Evolutionary conservation across 208 protist species (phyloP).

Genomic region (Acanthamoeba triangularis): DNA sequence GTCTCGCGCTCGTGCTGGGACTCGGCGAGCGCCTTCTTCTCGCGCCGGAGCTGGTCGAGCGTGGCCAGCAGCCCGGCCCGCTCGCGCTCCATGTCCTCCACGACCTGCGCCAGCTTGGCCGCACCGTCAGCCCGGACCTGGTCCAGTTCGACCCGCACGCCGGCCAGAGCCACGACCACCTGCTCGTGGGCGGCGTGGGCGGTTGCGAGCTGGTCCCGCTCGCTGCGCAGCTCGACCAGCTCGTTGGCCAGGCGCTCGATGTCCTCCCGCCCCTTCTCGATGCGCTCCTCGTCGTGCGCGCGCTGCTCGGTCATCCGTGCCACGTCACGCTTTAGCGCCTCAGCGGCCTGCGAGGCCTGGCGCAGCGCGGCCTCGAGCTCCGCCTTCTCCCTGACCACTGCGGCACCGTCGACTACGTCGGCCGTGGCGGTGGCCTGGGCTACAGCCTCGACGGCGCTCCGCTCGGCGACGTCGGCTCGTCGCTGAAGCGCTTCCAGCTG

Average conservation of each 20-base stretch:
- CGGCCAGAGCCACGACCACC: background rate
- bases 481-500: conserved; percentile 3
- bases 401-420: too few relatives aligned
- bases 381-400: background rate
- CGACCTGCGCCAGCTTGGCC: background rate
- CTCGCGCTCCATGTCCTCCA: conserved; percentile 15
- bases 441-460: background rate
- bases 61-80: background rate
- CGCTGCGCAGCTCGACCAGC: background rate
- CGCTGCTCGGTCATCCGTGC: background rate
- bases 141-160: background rate
- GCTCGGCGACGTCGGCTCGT: background rate
- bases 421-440: too few relatives aligned
- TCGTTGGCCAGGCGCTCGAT: conserved; percentile 27
- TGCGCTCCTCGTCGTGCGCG: background rate
- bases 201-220: conserved; percentile 12
- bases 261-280: background rate
- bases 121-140: background rate
- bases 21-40: background rate
- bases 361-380: background rate
- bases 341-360: background rate
- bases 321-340: conserved; percentile 15
- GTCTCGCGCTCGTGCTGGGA: background rate
- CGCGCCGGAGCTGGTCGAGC: background rate
- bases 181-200: background rate